A percentile compares a stretch with the other conserved stretches of the same genome.
phyloP scores from a whole-genome alignment of 768 basidiomycete species.

The Russula abietina region DNA sequence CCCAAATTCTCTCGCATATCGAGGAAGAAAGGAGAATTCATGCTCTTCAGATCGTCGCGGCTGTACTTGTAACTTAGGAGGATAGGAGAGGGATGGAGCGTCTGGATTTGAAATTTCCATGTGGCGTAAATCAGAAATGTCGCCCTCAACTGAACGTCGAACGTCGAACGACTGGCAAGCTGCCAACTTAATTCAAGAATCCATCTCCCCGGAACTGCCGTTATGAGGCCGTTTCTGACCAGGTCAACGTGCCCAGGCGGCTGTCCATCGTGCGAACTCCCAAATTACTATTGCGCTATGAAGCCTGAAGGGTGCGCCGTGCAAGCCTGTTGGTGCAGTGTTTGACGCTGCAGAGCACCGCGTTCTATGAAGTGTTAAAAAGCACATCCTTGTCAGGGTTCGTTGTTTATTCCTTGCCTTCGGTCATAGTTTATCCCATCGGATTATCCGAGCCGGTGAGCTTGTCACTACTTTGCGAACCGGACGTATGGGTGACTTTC shows the following conservation, averaged over 20 bases:
- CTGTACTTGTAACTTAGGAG: no score
- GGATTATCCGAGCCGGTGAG: not conserved
- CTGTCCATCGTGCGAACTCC: not conserved
- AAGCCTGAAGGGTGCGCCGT: not conserved
- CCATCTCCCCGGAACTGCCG: not conserved
- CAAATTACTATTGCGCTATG: not conserved
- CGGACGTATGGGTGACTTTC: not conserved
- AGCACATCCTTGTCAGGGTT: not conserved
- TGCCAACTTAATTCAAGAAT: not conserved
- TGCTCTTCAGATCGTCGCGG: no score
- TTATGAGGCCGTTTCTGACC: not conserved
- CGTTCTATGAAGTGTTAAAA: not conserved
- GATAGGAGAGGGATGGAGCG: no score
- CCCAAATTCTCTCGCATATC: no score
- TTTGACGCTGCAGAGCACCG: not conserved
- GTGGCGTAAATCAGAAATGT: no score
- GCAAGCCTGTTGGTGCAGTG: not conserved
- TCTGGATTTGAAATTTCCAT: no score
- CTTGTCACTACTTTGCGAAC: not conserved
- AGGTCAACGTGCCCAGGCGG: not conserved
- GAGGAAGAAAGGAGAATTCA: no score
- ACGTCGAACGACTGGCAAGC: no score
- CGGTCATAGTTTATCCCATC: not conserved
- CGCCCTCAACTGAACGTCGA: no score
- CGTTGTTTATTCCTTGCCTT: not conserved